Evolutionary conservation across 345 rosid species (phyloP), one percentile per base, ranked within the genome.

Genomic region (Abelmoschus esculentus): DNA sequence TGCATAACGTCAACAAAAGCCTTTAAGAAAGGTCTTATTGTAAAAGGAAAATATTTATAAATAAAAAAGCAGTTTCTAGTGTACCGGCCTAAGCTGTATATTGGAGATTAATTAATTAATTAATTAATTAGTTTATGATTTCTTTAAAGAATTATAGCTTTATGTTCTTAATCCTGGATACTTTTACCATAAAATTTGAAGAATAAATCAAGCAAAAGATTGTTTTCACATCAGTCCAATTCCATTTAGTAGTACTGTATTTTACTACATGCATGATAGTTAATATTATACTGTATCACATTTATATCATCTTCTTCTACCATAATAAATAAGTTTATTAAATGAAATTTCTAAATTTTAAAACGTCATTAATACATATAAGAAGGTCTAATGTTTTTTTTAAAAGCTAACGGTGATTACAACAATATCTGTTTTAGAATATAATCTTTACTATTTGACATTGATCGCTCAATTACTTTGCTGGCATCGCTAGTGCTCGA

Each of bases 121-220:
- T n/a, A n/a, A 19, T 11, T 7, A 64, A 13, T 12, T 26, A 13
- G 7, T 13, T 46, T 13, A 66, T 66, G 69, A 66, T 28, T 66
- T 40, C 14, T 49, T 49, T 28, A 47, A 66, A 49, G 70, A 47
- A 15, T 66, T 12, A 46, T 42, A 66, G 14, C 70, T 66, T 66
- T 66, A 5, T 66, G 40, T 66, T 26, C 70, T 47, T n/a, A 47
- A 66, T 49, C 70, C 47, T 47, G 22, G 26, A 47, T 66, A 49
- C 70, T 47, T 49, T 49, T 3, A 66, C 40, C 29, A 29, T 13
- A 49, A 66, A 28, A 15, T 66, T 66, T 66, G 70, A 38, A 49
- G 28, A 66, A 49, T 47, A 66, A 66, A 49, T 66, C 70, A 15
- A 49, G 26, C 18, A 28, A 11, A 15, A 17, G 70, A 66, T 66